Conservation (phyloP, 176 grass and related monocot species). For the Juncus inflexus region DNA sequence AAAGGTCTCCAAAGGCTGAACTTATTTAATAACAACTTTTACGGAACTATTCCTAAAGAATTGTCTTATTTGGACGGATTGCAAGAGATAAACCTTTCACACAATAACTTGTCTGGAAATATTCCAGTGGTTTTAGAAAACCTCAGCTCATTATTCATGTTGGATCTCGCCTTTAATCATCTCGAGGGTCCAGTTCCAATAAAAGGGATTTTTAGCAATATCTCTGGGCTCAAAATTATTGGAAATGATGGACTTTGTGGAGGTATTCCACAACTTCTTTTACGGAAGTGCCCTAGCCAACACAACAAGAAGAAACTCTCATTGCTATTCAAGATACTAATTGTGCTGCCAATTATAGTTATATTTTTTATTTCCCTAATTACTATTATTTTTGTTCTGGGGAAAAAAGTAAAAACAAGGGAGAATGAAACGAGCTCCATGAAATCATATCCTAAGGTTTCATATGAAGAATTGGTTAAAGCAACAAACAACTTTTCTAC, state of each 20-base stretch:
- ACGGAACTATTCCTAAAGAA: slow-evolving; percentile 39
- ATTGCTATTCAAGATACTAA: slow-evolving; percentile 9
- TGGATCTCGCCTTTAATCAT: slow-evolving; percentile 52
- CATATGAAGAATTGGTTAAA: slow-evolving; percentile 11
- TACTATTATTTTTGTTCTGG: neutral
- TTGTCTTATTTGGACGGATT: slow-evolving; percentile 35
- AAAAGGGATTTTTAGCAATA: slow-evolving; percentile 35
- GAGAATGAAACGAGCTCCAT: no score
- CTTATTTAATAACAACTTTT: slow-evolving; percentile 34
- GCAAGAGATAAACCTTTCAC: slow-evolving; percentile 30
- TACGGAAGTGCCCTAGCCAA: slow-evolving; percentile 18
- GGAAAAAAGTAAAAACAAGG: neutral
- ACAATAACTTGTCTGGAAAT: slow-evolving; percentile 42
- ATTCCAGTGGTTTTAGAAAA: slow-evolving; percentile 31
- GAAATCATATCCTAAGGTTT: slow-evolving; percentile 1
- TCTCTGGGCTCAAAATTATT: slow-evolving; percentile 15
- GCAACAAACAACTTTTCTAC: slow-evolving; percentile 18
- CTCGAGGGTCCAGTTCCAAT: slow-evolving; percentile 37
- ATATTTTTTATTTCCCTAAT: slow-evolving; percentile 1
- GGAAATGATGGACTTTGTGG: slow-evolving; percentile 41
- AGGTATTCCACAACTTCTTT: slow-evolving; percentile 26
- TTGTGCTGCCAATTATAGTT: slow-evolving; percentile 9
- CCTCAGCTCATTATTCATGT: slow-evolving; percentile 18
- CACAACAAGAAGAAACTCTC: neutral
- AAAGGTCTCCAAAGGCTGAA: slow-evolving; percentile 31